Evolutionary conservation across 345 rosid species (phyloP), one percentile per base, ranked within the genome.

Genomic region (Zanthoxylum bungeanum): DNA sequence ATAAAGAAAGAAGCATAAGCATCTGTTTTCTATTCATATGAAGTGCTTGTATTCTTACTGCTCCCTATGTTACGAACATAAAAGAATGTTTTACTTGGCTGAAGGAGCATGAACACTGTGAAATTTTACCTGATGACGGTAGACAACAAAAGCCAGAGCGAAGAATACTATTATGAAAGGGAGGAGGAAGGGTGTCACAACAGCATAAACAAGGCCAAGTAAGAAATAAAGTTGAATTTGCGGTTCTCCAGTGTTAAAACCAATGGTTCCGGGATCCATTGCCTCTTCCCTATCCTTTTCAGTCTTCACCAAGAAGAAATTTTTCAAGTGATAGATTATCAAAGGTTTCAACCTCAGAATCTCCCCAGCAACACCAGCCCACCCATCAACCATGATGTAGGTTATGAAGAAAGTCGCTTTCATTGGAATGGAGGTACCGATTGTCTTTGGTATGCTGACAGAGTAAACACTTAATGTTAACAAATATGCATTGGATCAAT

Each of bases 311-410:
- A 92, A 33, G 79, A 95, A 92, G 71, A 80, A 85, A 60, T 79
- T 92, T 73, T 95, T 95, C 67, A 92, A 66, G 82, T 91, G 99
- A 64, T 85, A 92, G 25, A 95, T 82, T 68, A 94, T 80, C 69
- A 94, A 81, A 5, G 97, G 96, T 73, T 85, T 91, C 74, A 94
- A 64, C 78, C 99, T 81, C 21, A 94, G 76, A 58, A 92, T 92
- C 82, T 94, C 98, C 51, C 88, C 99, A 4, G 99, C 99, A 25
- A 89, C 95, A 75, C 99, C 98, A 34, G 99, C 98, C 98, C 99
- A 94, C 60, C 99, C 98, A 27, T 92, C 98, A 21, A 92, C 98
- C 97, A 91, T 93, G 62, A 91, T 84, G 69, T 90, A 93, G 6
- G 98, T 93, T 63, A 93, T 91, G 83, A 93, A 93, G 86, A 93